Conservation (phyloP, 1,139 yeast species). For the Debaryomyces coudertii region DNA sequence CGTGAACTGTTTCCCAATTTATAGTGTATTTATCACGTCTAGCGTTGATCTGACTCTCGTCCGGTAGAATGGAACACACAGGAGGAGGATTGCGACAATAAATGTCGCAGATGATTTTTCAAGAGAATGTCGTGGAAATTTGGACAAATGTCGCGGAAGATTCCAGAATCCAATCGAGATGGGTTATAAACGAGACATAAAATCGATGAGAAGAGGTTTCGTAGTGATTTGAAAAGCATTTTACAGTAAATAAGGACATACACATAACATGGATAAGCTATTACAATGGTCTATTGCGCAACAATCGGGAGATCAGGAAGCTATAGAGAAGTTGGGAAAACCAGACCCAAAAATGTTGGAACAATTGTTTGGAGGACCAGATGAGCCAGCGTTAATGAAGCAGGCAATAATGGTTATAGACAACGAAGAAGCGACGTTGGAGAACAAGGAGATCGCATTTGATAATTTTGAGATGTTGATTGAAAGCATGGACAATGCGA, state of each 20-base stretch:
- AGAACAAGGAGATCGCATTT: conserved; percentile 72
- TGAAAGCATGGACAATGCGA: conserved; percentile 93
- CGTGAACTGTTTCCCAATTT: not conserved
- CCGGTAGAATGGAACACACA: conserved; percentile 4
- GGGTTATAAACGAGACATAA: not conserved
- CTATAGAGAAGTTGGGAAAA: conserved; percentile 58
- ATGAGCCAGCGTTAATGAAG: conserved; percentile 85
- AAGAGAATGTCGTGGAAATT: conserved; percentile 3
- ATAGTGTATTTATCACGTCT: not conserved
- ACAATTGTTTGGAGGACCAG: conserved; percentile 79
- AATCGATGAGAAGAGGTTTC: not conserved
- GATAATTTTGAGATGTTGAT: conserved; percentile 94
- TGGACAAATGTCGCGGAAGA: conserved; percentile 11
- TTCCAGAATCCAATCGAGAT: conserved; percentile 10
- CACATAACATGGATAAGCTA: conserved; percentile 71
- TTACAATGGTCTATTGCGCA: conserved; percentile 91
- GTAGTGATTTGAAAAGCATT: not conserved
- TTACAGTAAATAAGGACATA: not conserved
- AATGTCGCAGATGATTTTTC: not conserved
- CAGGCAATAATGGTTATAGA: conserved; percentile 66
- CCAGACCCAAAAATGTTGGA: conserved; percentile 81
- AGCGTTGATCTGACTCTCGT: not conserved
- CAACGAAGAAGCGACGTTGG: conserved; percentile 64
- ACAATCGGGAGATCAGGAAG: conserved; percentile 68
- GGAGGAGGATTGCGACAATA: conserved; percentile 3